Conservation (phyloP, 257 asterid genomes). For the Penstemon davidsonii region DNA sequence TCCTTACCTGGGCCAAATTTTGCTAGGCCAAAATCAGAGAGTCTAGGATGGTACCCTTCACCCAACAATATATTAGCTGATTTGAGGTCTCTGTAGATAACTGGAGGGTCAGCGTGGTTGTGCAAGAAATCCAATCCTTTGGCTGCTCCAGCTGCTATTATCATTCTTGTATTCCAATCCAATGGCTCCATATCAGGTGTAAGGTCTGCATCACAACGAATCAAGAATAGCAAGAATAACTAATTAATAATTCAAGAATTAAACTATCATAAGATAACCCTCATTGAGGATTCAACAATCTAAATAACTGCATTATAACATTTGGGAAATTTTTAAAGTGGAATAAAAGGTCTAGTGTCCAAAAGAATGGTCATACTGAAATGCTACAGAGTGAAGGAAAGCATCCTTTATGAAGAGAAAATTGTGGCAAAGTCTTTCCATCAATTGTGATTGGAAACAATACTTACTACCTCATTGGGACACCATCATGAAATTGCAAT, state of each 20-base stretch:
- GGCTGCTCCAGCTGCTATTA: slow-evolving; percentile 25
- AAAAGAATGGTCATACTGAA: not conserved
- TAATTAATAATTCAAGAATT: not conserved
- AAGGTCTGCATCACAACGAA: slow-evolving; percentile 4
- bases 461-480: not conserved
- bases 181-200: slow-evolving; percentile 20
- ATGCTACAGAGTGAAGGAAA: not conserved
- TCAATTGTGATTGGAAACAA: not conserved
- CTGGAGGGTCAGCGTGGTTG: slow-evolving; percentile 18
- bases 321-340: not conserved
- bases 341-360: not conserved
- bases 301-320: not conserved
- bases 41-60: slow-evolving; percentile 12
- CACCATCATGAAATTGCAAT: not conserved
- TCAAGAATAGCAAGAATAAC: not conserved
- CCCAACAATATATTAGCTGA: slow-evolving; percentile 16
- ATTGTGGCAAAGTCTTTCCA: not conserved
- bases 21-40: slow-evolving; percentile 25
- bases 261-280: not conserved
- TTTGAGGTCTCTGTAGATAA: slow-evolving; percentile 26
- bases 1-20: slow-evolving; percentile 17
- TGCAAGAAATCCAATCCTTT: slow-evolving; percentile 26
- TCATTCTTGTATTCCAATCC: slow-evolving; percentile 27
- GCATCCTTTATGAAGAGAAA: not conserved
- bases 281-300: too few relatives aligned